A percentile compares a stretch with the other conserved stretches of the same genome.
Conservation (phyloP, 1,284 basidiomycete genomes). For the Sanguinoderma infundibulare region DNA sequence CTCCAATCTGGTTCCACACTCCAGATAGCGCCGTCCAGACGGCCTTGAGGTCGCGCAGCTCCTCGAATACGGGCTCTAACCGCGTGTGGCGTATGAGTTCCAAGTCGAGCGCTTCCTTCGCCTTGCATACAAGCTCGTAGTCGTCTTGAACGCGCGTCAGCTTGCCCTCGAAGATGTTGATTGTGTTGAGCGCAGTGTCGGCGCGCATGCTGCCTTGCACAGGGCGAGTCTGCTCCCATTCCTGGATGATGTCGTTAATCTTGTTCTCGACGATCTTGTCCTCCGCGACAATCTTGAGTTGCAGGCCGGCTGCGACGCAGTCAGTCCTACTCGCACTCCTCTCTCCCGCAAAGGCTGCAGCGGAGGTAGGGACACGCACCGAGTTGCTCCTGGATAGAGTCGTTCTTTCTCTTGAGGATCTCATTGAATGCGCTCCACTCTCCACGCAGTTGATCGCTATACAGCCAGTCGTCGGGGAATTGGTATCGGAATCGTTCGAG, state of each 20-base stretch:
- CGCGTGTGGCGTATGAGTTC: constrained; percentile 91
- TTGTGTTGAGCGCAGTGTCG: constrained; percentile 93
- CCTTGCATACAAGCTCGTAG: constrained; percentile 91
- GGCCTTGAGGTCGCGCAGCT: constrained; percentile 94
- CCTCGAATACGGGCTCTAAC: constrained; percentile 92
- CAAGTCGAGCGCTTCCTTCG: constrained; percentile 96
- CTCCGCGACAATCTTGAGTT: constrained; percentile 98
- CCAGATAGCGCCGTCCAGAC: constrained; percentile 99
- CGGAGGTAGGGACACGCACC: constrained; percentile 48
- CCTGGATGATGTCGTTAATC: constrained; percentile 86
- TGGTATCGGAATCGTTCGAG: constrained; percentile 96
- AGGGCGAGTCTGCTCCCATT: constrained; percentile 96
- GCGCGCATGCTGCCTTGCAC: constrained; percentile 96
- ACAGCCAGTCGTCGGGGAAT: constrained; percentile 97
- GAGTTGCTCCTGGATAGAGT: constrained; percentile 97
- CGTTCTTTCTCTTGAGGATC: constrained; percentile 97
- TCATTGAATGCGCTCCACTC: constrained; percentile 99
- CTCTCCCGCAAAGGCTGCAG: background rate
- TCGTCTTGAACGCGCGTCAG: constrained; percentile 91
- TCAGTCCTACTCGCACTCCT: background rate
- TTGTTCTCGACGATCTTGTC: constrained; percentile 97
- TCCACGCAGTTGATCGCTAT: constrained; percentile 95
- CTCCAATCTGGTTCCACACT: constrained; percentile 93
- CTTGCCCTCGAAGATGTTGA: constrained; percentile 93
- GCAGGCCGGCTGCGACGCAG: constrained; percentile 76